These are phyloP conservation scores for Heracleum sosnowskyi DNA, from an alignment of 129 eudicot species.

Conservation along the genomic window DNA sequence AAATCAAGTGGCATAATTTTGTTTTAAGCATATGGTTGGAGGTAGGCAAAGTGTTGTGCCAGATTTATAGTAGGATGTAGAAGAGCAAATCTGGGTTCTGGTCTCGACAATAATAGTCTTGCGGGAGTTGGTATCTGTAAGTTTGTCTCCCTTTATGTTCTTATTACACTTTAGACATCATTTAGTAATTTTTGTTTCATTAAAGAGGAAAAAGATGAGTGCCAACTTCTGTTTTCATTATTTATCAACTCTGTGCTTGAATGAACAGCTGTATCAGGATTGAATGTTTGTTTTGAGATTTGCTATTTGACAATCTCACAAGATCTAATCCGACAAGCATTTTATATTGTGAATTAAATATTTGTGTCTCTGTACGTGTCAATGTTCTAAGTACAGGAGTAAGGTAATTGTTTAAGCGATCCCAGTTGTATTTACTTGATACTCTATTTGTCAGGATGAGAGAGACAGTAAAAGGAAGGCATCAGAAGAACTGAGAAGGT, in stretches of 20 bases:
- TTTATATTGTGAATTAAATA: background rate
- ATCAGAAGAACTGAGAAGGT: conserved; percentile 80
- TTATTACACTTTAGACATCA: background rate
- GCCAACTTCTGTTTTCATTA: background rate
- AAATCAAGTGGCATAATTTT: background rate
- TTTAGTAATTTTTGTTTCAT: background rate
- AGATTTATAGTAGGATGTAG: background rate
- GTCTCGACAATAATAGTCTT: conserved; percentile 3
- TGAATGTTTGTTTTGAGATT: conserved; percentile 2
- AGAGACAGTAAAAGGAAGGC: conserved; percentile 66
- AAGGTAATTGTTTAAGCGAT: conserved; percentile 1
- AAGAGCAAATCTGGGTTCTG: background rate
- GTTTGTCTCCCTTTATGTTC: background rate
- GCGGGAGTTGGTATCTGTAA: background rate
- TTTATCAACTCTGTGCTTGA: background rate
- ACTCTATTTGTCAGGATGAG: conserved; percentile 68
- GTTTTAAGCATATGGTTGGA: background rate
- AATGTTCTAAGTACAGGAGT: background rate
- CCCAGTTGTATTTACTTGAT: conserved; percentile 15
- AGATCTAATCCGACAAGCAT: conserved; percentile 2
- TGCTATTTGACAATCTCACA: conserved; percentile 3
- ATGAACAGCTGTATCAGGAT: background rate
- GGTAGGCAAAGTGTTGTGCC: background rate
- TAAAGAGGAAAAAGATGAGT: background rate
- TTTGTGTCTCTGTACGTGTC: background rate